phyloP scores from a whole-genome alignment of 768 basidiomycete species.

The Rhizopogon roseolus region DNA sequence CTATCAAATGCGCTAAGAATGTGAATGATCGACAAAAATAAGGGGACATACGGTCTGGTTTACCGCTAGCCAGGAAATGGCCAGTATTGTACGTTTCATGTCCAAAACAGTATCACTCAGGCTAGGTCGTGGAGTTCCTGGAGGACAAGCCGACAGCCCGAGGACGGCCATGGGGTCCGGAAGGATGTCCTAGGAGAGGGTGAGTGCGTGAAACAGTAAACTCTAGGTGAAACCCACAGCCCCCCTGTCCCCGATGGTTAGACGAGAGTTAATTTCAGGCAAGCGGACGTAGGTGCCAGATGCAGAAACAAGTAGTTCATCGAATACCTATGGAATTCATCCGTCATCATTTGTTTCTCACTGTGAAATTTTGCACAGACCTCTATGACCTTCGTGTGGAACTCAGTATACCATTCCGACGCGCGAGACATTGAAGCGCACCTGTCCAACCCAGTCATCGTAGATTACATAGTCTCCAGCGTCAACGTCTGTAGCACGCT shows the following conservation, averaged over 20 bases:
- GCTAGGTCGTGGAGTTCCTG: slow-evolving; percentile 38
- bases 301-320: slow-evolving; percentile 74
- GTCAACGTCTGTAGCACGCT: slow-evolving; percentile 55
- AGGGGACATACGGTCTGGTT: slow-evolving; percentile 66
- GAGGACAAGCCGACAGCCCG: slow-evolving; percentile 41
- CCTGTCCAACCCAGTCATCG: slow-evolving; percentile 89
- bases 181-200: slow-evolving; percentile 53
- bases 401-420: background rate
- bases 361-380: slow-evolving; percentile 33
- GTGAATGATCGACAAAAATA: slow-evolving; percentile 2
- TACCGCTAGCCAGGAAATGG: slow-evolving; percentile 81
- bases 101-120: slow-evolving; percentile 61
- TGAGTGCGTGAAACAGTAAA: slow-evolving; percentile 3
- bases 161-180: slow-evolving; percentile 47
- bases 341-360: background rate
- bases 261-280: slow-evolving; percentile 72
- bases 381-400: slow-evolving; percentile 59
- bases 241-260: slow-evolving; percentile 73
- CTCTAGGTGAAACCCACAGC: slow-evolving; percentile 39
- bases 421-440: slow-evolving; percentile 29
- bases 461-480: slow-evolving; percentile 79
- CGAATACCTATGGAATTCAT: slow-evolving; percentile 57
- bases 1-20: slow-evolving; percentile 33
- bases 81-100: slow-evolving; percentile 73
- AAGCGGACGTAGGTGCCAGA: slow-evolving; percentile 64